These are phyloP conservation scores for Globisporangium alternatum DNA, from an alignment of 352 stramenopile species.

Conservation along the genomic window DNA sequence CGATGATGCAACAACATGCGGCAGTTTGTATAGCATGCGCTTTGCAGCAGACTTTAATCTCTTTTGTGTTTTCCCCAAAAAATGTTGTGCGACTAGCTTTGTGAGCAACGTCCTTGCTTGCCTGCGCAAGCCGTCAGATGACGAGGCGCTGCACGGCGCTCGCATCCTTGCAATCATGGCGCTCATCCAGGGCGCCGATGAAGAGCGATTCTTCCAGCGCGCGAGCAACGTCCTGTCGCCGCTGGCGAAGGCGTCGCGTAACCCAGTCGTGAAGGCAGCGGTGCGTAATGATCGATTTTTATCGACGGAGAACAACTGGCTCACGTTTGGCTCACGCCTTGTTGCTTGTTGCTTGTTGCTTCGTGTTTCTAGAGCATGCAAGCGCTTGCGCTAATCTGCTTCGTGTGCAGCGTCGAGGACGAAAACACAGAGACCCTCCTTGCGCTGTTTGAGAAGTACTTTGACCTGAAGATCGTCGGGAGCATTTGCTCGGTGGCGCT, in stretches of 20 bases:
- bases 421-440: constrained; percentile 74
- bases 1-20: background rate
- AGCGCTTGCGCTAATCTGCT: constrained; percentile 69
- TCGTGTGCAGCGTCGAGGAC: constrained; percentile 74
- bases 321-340: background rate
- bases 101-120: constrained; percentile 65
- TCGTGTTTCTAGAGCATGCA: constrained; percentile 43
- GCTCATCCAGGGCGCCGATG: constrained; percentile 68
- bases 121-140: constrained; percentile 67
- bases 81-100: constrained; percentile 41
- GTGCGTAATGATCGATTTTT: constrained; percentile 27
- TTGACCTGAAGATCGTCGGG: constrained; percentile 59
- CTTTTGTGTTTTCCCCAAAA: constrained; percentile 4
- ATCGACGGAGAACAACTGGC: background rate
- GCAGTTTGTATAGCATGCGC: background rate
- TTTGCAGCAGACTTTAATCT: background rate
- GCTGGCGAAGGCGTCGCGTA: constrained; percentile 64
- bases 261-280: constrained; percentile 55
- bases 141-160: constrained; percentile 58
- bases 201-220: constrained; percentile 78
- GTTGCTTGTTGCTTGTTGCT: background rate
- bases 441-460: constrained; percentile 60
- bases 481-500: constrained; percentile 65
- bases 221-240: constrained; percentile 67
- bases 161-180: constrained; percentile 73